Evolutionary conservation across 2,329 filamentous ascomycete genomes (phyloP), one percentile per base, ranked within the genome.

Genomic region (Calonectria pseudoturangicola): DNA sequence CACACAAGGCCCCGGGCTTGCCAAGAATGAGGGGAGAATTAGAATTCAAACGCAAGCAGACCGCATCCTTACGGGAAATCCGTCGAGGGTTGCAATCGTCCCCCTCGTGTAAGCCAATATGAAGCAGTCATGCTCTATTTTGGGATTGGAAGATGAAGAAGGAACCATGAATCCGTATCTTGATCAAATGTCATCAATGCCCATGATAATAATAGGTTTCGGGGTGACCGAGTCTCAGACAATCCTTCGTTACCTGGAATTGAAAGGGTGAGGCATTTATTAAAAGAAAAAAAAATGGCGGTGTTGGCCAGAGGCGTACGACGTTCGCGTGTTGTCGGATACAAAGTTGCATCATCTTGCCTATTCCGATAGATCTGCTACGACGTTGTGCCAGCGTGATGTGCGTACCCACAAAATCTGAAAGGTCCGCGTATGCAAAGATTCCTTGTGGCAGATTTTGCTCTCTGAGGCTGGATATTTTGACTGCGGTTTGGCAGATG

Each of bases 231-330:
- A 25, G 30, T 39, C 12, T 9, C 10, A 25, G 54, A 36, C 33
- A n/a, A 21, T 58, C 54, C 30, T 39, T 25, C n/a, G 16, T 58
- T 16, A 10, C 10, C 15, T 36, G 25, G 12, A 36, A 39, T 33
- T 33, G 27, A 30, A 21, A 58, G 12, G 33, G 10, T 58, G 54
- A 58, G 54, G 33, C 10, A 58, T 58, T 58, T 58, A 36, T 36
- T 36, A 36, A 36, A 9, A 36, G 8, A 36, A 39, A 58, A 39
- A 36, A 21, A 58, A 25, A 21, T 21, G 30, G 18, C n/a, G 54
- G 43, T 16, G 30, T 58, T 58, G n/a, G n/a, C 30, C 5, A 36
- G 21, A 39, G 13, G n/a, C n/a, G 30, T 28, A 36, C 33, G 18
- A 16, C 25, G 30, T 25, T 58, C 30, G 30, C 21, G 54, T 39